Percentiles rank a stretch among this genome's conserved stretches.
Evolutionary conservation across 2,329 filamentous ascomycete genomes (phyloP).

Genomic region (Domatiomyces catenatus): DNA sequence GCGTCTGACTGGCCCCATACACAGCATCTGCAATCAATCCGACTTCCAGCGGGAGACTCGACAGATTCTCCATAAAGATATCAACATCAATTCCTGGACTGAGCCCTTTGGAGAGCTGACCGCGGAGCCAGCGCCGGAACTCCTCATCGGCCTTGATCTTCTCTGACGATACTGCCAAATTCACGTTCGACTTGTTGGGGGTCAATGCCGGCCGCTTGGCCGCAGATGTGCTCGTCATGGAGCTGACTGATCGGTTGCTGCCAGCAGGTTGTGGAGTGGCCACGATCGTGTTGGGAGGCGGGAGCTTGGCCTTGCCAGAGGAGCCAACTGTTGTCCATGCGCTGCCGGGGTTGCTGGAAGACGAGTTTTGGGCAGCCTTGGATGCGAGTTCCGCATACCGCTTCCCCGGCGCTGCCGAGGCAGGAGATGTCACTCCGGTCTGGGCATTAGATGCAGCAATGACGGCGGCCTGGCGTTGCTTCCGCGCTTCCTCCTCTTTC

Average conservation of each 20-base stretch:
- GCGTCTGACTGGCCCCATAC: constrained; percentile 70
- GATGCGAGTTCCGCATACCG: constrained; percentile 88
- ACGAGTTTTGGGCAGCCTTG: constrained; percentile 44
- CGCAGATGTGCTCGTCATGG: constrained; percentile 23
- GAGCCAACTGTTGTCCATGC: constrained; percentile 95
- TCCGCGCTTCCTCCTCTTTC: constrained; percentile 82
- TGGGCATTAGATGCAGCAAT: constrained; percentile 33
- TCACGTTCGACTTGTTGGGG: constrained; percentile 28
- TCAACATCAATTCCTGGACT: constrained; percentile 57
- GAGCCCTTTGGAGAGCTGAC: constrained; percentile 60
- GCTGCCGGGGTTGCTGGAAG: constrained; percentile 30
- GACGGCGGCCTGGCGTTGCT: constrained; percentile 52
- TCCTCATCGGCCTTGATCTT: constrained; percentile 64
- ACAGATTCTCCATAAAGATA: constrained; percentile 60
- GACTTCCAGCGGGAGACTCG: constrained; percentile 59
- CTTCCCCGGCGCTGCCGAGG: constrained; percentile 46
- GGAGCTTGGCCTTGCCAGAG: constrained; percentile 75
- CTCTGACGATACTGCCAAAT: constrained; percentile 17
- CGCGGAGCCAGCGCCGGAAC: constrained; percentile 82
- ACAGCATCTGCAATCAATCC: constrained; percentile 80
- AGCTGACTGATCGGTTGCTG: constrained; percentile 30
- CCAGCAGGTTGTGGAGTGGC: constrained; percentile 32
- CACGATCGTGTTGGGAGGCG: constrained; percentile 42
- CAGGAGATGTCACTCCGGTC: constrained; percentile 30
- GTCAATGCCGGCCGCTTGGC: constrained; percentile 41